These are phyloP conservation scores for Oxyria digyna DNA, from an alignment of 148 eudicot species.

Conservation along the genomic window DNA sequence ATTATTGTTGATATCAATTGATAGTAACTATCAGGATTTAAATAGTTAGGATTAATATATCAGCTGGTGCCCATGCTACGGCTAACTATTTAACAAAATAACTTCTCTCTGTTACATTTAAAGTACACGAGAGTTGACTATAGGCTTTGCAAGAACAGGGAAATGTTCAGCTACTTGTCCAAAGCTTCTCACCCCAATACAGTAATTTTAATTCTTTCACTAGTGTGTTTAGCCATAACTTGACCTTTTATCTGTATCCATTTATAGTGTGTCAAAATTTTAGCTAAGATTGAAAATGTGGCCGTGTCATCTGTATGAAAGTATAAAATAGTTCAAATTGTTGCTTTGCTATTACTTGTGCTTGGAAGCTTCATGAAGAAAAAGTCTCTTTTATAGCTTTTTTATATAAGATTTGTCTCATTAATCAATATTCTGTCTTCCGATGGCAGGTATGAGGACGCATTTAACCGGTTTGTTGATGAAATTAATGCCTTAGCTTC, in stretches of 20 bases:
- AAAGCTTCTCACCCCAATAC: not conserved
- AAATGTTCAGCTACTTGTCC: not conserved
- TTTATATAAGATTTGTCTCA: not conserved
- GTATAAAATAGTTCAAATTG: not conserved
- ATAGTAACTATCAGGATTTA: not conserved
- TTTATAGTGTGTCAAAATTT: not conserved
- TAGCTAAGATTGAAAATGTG: not conserved
- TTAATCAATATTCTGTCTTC: not conserved
- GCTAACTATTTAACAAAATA: not conserved
- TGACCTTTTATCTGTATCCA: not conserved
- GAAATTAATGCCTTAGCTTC: constrained; percentile 81
- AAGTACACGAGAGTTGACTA: not conserved
- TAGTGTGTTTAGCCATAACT: not conserved
- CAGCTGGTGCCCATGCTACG: not conserved
- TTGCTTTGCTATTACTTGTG: not conserved
- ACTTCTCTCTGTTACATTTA: not conserved
- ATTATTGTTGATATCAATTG: not conserved
- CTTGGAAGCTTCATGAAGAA: not conserved
- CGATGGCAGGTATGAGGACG: constrained; percentile 70
- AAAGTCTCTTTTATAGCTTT: not conserved
- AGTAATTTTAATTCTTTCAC: not conserved
- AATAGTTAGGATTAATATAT: not conserved
- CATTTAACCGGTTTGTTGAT: constrained; percentile 86
- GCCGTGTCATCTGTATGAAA: not conserved
- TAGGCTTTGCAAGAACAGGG: not conserved